These are phyloP conservation scores for Dendrobium catenatum DNA, from an alignment of 106 monocot genomes.

Conservation along the genomic window DNA sequence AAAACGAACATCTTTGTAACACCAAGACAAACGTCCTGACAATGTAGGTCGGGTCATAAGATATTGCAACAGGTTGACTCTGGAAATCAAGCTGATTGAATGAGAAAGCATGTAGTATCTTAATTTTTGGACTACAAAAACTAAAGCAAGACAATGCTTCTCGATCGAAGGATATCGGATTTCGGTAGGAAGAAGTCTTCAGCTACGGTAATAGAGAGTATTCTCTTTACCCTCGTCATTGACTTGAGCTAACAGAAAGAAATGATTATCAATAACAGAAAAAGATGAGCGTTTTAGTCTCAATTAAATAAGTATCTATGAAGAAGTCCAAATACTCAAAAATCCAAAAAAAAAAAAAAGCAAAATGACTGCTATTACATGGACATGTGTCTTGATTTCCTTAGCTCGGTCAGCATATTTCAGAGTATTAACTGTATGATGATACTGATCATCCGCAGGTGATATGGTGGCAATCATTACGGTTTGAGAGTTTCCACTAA, in stretches of 20 bases:
- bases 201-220: too few relatives aligned
- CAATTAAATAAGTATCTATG: not conserved
- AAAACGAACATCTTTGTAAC: too few relatives aligned
- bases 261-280: not conserved
- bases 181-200: too few relatives aligned
- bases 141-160: too few relatives aligned
- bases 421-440: conserved; percentile 90
- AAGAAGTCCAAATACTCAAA: not conserved
- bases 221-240: too few relatives aligned
- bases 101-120: too few relatives aligned
- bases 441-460: conserved; percentile 92
- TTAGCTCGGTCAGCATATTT: conserved; percentile 99
- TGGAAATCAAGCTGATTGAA: too few relatives aligned
- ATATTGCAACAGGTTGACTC: too few relatives aligned
- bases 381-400: conserved; percentile 96
- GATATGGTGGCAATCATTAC: conserved; percentile 98
- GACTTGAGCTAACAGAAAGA: not conserved
- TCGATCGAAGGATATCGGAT: too few relatives aligned
- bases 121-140: too few relatives aligned
- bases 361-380: conserved; percentile 34
- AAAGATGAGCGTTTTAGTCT: not conserved
- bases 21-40: too few relatives aligned
- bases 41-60: too few relatives aligned
- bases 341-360: not conserved
- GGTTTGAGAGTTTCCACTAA: conserved; percentile 95